Base-by-base conservation (phyloP, 257 asterid species). In the Datura wrightii region DNA sequence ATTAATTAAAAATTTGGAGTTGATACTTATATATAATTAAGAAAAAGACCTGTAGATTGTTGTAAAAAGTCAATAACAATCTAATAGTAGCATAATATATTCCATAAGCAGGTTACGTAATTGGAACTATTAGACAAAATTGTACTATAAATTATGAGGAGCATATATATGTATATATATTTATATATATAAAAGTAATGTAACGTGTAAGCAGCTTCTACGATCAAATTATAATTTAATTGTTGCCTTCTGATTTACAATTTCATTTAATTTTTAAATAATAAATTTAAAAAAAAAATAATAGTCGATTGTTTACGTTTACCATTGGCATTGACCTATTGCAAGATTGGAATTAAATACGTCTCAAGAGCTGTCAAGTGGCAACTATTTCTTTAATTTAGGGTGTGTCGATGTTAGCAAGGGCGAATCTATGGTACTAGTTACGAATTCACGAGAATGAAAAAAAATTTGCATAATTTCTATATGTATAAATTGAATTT, bases 151-250 rank as follows among this genome's bases (percentile, higher is more conserved):
- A 24, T 24, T 24, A 31, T 3, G 8, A 62, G 3, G 18, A 31
- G 62, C 1, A 53, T 24, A 24, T 24, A 24, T 24, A 24, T 24
- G 31, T 24, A 24, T 24, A 24, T 24, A 24, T 24, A 24, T 24
- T 24, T 24, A 48, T 48, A 70, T 4, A 70, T 70, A 70, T 3
- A 76, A 1, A 76, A 3, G n/a, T 24, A 50, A 76, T 72, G 81
- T 50, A 76, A 76, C 81, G 81, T 76, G 62, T 44, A 48, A 76
- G 60, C 19, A 24, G 81, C 39, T 76, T 48, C 60, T 5, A 74
- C 31, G 10, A 4, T 31, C 10, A 10, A 34, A 10, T 13, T 24
- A 24, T 24, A 24, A 24, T 24, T 24, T 1, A 50, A 24, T 48
- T 50, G 42, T 6, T 24, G 81, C 19, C 59, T 74, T 74, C 42